Evolutionary conservation across 768 basidiomycete genomes (phyloP).

Genomic region (Trametes sanguinea): DNA sequence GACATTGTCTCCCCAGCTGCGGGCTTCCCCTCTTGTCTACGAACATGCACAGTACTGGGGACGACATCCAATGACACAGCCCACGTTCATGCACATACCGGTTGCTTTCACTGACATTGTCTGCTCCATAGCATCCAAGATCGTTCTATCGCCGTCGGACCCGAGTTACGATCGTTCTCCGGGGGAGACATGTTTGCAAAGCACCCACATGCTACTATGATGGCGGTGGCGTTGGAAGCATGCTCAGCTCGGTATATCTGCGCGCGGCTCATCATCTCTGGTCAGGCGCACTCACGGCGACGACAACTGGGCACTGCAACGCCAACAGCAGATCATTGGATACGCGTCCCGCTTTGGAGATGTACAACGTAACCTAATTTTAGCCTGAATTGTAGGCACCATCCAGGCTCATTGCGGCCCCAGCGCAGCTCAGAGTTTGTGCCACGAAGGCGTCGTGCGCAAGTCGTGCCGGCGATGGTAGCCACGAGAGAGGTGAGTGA

Average conservation of each 20-base stretch:
- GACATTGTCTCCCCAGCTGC: too few relatives aligned
- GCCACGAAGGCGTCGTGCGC: too few relatives aligned
- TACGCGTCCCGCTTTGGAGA: too few relatives aligned
- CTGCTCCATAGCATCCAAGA: too few relatives aligned
- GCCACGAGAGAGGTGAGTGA: too few relatives aligned
- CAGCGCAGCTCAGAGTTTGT: neutral
- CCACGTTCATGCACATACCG: neutral
- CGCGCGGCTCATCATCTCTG: neutral
- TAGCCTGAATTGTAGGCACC: neutral
- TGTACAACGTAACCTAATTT: neutral
- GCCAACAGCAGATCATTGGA: too few relatives aligned
- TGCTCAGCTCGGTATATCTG: neutral
- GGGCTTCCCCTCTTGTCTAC: too few relatives aligned
- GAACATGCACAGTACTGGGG: too few relatives aligned
- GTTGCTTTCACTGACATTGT: neutral
- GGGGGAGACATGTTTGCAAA: neutral
- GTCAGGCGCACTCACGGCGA: neutral
- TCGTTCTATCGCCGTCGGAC: too few relatives aligned
- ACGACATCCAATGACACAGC: neutral
- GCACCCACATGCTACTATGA: slow-evolving; percentile 11
- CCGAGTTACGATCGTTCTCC: slow-evolving; percentile 1
- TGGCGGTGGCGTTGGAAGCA: slow-evolving; percentile 1
- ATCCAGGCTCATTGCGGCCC: neutral
- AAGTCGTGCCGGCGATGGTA: too few relatives aligned
- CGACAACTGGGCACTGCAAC: neutral